A percentile compares a stretch with the other conserved stretches of the same genome.
Evolutionary conservation across 495 filamentous ascomycete species (phyloP).

Genomic region (Poronia punctata): DNA sequence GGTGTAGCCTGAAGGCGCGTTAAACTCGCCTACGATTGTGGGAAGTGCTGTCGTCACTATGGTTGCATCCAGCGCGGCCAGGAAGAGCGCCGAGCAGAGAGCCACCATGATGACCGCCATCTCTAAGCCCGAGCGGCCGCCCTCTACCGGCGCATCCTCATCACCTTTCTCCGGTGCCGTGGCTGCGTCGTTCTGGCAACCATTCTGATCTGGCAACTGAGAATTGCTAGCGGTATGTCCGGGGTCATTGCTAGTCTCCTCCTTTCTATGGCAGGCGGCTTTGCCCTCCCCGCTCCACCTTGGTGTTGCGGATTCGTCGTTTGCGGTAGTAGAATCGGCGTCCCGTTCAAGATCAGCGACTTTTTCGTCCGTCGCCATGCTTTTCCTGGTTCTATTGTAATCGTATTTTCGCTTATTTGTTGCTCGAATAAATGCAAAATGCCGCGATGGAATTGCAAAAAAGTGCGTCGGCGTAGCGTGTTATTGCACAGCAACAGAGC

Average conservation of each 20-base stretch:
- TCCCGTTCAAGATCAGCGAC: constrained; percentile 5
- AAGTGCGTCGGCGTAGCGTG: no score
- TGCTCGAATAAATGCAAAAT: background rate
- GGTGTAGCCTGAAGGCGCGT: constrained; percentile 60
- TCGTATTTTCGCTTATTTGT: background rate
- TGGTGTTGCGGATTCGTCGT: background rate
- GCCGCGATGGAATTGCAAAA: no score
- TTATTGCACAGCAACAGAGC: background rate
- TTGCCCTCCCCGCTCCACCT: constrained; percentile 3
- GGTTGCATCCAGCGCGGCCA: constrained; percentile 46
- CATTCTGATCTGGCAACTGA: background rate
- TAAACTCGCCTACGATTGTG: constrained; percentile 55
- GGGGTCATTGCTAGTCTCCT: background rate
- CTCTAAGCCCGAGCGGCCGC: constrained; percentile 6
- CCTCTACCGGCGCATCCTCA: background rate
- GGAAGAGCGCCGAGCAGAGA: constrained; percentile 45
- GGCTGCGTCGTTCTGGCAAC: background rate
- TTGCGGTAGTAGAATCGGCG: background rate
- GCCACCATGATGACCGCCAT: constrained; percentile 30
- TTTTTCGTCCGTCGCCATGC: constrained; percentile 7
- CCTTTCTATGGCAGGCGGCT: background rate
- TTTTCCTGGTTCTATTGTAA: background rate
- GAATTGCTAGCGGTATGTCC: background rate
- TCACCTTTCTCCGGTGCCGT: background rate
- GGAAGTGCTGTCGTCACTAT: constrained; percentile 43